phyloP scores from a whole-genome alignment of 129 eudicot species.

The Daucus carota region DNA sequence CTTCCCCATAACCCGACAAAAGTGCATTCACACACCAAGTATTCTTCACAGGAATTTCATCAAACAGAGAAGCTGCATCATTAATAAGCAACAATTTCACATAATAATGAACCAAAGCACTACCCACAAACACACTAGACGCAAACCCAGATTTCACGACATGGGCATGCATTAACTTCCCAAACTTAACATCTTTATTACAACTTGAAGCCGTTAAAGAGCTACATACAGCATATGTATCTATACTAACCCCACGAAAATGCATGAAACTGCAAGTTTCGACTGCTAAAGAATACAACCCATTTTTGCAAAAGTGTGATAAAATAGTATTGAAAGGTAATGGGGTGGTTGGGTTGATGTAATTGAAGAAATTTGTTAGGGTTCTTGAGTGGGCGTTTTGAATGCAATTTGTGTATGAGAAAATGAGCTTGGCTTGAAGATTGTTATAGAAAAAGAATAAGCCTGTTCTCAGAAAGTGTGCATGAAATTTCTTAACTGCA shows the following conservation, averaged over 20 bases:
- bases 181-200: constrained; percentile 27
- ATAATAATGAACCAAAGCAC: constrained; percentile 67
- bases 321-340: constrained; percentile 57
- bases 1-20: constrained; percentile 59
- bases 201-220: constrained; percentile 47
- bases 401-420: constrained; percentile 5
- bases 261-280: constrained; percentile 64
- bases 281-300: constrained; percentile 40
- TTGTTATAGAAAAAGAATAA: constrained; percentile 32
- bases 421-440: constrained; percentile 40
- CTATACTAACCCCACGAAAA: constrained; percentile 35
- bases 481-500: constrained; percentile 37
- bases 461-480: constrained; percentile 39
- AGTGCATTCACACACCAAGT: constrained; percentile 61
- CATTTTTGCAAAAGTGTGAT: constrained; percentile 39
- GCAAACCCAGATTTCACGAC: constrained; percentile 66
- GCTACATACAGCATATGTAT: constrained; percentile 62
- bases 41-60: constrained; percentile 69
- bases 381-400: constrained; percentile 22
- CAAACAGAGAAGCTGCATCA: constrained; percentile 61
- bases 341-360: constrained; percentile 43
- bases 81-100: constrained; percentile 24
- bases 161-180: constrained; percentile 47
- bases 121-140: constrained; percentile 67
- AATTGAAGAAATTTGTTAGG: constrained; percentile 44